Percentiles rank a stretch among this genome's conserved stretches.
Evolutionary conservation across 495 filamentous ascomycete genomes (phyloP).

Genomic region (Penicillium chermesinum): DNA sequence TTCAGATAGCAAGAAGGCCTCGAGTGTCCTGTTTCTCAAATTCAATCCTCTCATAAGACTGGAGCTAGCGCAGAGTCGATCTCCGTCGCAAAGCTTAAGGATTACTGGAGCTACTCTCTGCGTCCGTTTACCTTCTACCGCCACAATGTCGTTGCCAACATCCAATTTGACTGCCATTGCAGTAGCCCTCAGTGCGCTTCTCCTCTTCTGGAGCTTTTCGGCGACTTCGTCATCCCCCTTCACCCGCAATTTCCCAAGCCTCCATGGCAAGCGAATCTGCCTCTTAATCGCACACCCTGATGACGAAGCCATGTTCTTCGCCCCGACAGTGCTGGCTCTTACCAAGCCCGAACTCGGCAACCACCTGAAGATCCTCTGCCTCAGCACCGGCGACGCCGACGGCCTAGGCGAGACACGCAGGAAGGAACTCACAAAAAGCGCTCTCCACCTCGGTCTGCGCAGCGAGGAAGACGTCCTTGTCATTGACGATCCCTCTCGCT

Average conservation of each 20-base stretch:
- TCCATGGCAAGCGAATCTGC: slow-evolving; percentile 75
- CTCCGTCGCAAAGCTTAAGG: not conserved
- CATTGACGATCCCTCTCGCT: slow-evolving; percentile 66
- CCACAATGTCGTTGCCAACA: slow-evolving; percentile 15
- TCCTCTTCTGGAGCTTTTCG: slow-evolving; percentile 45
- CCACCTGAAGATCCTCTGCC: slow-evolving; percentile 86
- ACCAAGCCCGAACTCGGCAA: slow-evolving; percentile 73
- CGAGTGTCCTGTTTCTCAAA: not conserved
- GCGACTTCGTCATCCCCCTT: slow-evolving; percentile 56
- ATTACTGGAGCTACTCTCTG: not conserved
- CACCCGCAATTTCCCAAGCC: slow-evolving; percentile 60
- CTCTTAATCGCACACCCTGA: slow-evolving; percentile 95
- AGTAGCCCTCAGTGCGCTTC: slow-evolving; percentile 29
- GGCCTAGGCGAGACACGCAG: slow-evolving; percentile 77
- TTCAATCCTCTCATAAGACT: not conserved
- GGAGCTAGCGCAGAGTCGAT: not conserved
- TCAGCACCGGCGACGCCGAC: slow-evolving; percentile 83
- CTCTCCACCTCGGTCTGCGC: slow-evolving; percentile 66
- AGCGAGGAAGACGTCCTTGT: slow-evolving; percentile 71
- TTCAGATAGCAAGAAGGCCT: too few relatives aligned
- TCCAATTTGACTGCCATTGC: slow-evolving; percentile 25
- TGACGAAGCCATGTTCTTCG: slow-evolving; percentile 99
- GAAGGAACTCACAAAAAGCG: slow-evolving; percentile 76
- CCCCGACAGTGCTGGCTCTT: slow-evolving; percentile 77
- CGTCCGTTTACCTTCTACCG: slow-evolving; percentile 1